A percentile compares a stretch with the other conserved stretches of the same genome.
phyloP scores from a whole-genome alignment of 2,329 filamentous ascomycete species.

The Blastomyces gilchristii region DNA sequence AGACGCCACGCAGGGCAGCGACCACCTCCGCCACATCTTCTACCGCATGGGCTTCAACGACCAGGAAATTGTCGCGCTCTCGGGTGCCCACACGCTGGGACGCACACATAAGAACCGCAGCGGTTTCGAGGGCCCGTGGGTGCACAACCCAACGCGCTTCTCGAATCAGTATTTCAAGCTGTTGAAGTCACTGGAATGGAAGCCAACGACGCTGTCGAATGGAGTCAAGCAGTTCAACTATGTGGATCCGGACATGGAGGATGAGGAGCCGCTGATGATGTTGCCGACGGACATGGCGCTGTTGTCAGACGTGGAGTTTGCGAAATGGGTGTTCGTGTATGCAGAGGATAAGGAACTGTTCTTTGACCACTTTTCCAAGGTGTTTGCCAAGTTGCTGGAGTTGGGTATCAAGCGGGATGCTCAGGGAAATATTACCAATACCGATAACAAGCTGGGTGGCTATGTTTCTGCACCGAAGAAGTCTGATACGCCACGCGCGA shows the following conservation, averaged over 20 bases:
- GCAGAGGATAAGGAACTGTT: constrained; percentile 52
- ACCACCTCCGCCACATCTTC: constrained; percentile 48
- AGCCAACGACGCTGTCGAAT: constrained; percentile 43
- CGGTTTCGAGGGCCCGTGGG: constrained; percentile 51
- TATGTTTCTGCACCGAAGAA: constrained; percentile 50
- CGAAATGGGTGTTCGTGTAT: constrained; percentile 48
- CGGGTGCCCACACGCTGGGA: constrained; percentile 48
- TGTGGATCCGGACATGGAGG: constrained; percentile 43
- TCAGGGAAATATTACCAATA: constrained; percentile 44
- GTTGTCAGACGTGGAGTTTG: constrained; percentile 44
- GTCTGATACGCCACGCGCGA: constrained; percentile 30
- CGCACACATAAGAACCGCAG: constrained; percentile 47
- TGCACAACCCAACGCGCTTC: constrained; percentile 49
- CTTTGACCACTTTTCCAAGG: constrained; percentile 50
- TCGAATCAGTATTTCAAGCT: constrained; percentile 49
- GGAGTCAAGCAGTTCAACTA: constrained; percentile 50
- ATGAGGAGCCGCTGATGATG: constrained; percentile 53
- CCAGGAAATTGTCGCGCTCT: constrained; percentile 49
- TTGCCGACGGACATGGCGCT: constrained; percentile 54
- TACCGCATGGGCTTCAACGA: constrained; percentile 52
- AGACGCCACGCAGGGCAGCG: constrained; percentile 44
- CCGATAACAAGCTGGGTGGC: constrained; percentile 48
- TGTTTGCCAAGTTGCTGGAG: constrained; percentile 52
- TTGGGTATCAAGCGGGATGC: constrained; percentile 49
- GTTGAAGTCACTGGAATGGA: constrained; percentile 44